Evolutionary conservation across 495 filamentous ascomycete species (phyloP), one percentile per base, ranked within the genome.

Genomic region (Penicillium pulvis): DNA sequence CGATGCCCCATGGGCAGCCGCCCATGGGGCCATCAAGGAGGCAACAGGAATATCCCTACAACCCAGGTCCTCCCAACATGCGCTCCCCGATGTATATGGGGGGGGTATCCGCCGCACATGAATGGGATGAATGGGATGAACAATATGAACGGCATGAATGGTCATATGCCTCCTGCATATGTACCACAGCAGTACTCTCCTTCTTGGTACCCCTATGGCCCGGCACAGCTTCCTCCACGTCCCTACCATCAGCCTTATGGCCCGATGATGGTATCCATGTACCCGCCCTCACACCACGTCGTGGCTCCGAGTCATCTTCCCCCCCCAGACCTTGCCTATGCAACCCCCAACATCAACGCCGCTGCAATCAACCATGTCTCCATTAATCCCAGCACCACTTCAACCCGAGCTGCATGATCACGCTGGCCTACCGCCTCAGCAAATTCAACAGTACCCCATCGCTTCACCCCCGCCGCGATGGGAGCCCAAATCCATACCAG

Each of bases 1-100:
- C 76, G 53, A 74, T 82, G 72, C 75, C 79, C 61, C 81, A 80
- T 75, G 79, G 79, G 74, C 81, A 81, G 73, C 78, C 80, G 54
- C 78, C 81, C 41, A 77, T 83, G 67, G 76, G 77, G 47, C 71
- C 74, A 55, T 72, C 75, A 10, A 71, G 81, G 60, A 68, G 79
- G 56, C 80, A 79, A 61, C 78, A 80, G 62, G 82, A 83, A 28
- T 67, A 78, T 48, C 62, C 73, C 41, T 84, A 82, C 63, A 65
- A 75, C 24, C 63, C 75, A n/a, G 73, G 60, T 2, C 74, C 72
- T 49, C 73, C 75, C 44, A 78, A 75, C 53, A 79, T 81, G 71
- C 75, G 76, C 49, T 69, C 75, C 33, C 72, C 75, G 43, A 74
- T 73, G 20, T 81, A 79, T 55, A 77, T 79, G 75, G 72, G 53